Evolutionary conservation across 495 filamentous ascomycete species (phyloP).

Genomic region (Viridothelium virens): DNA sequence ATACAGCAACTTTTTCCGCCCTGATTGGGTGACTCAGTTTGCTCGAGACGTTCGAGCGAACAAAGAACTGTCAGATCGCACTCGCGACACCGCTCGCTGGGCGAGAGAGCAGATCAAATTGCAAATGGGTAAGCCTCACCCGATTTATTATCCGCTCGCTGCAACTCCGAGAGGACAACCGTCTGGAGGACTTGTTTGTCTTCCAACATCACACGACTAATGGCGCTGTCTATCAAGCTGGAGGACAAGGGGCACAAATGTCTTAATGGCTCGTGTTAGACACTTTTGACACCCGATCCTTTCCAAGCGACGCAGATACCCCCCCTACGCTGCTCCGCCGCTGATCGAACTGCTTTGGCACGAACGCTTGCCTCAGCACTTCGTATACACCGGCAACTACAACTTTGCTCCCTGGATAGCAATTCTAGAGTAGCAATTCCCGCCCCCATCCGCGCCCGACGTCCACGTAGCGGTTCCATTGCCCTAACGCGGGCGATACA

Average conservation of each 20-base stretch:
- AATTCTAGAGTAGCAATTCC: not conserved
- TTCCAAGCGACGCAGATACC: not conserved
- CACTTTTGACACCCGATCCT: not conserved
- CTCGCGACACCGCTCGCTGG: slow-evolving; percentile 92
- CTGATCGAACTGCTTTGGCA: not conserved
- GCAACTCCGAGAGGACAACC: not conserved
- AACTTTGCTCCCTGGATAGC: not conserved
- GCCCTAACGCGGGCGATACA: too few species aligned
- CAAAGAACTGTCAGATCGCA: slow-evolving; percentile 71
- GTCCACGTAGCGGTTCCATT: too few species aligned
- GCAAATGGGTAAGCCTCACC: slow-evolving; percentile 50
- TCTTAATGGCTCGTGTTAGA: not conserved
- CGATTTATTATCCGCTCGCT: not conserved
- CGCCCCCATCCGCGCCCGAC: too few species aligned
- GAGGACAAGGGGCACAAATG: slow-evolving; percentile 6
- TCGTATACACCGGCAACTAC: not conserved
- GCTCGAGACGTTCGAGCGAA: slow-evolving; percentile 82
- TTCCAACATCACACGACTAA: not conserved
- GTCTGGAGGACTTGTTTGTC: not conserved
- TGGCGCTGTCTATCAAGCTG: not conserved
- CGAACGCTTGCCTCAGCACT: not conserved
- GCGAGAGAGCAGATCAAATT: slow-evolving; percentile 95
- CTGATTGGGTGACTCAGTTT: slow-evolving; percentile 80
- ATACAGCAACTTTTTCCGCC: slow-evolving; percentile 70
- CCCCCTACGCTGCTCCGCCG: not conserved